Evolutionary conservation across 257 asterid species (phyloP), one percentile per base, ranked within the genome.

Genomic region (Fraxinus excelsior): DNA sequence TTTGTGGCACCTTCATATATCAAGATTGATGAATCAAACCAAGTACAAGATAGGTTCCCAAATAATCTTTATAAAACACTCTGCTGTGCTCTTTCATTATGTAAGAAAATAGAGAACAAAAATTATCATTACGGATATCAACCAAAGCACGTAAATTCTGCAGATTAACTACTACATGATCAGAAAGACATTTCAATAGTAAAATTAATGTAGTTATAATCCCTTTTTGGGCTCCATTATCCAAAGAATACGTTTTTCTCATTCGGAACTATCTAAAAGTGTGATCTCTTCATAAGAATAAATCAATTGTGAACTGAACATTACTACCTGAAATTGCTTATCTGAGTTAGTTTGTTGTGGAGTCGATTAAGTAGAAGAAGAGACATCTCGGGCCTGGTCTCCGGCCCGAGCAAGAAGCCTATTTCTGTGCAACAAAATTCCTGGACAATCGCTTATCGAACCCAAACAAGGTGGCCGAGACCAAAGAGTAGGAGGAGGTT

Each of bases 331-430:
- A 29, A 31, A 82, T 80, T 80, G 88, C 84, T 76, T 70, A 26
- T 78, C 84, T 25, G 86, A 80, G 28, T 81, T 74, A 80, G 28
- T 81, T 74, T 84, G 92, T 14, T 68, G 79, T 73, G 76, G 78
- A 81, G 87, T 81, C 80, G 90, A 81, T 73, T 90, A 79, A 78
- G 86, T 73, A 73, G 87, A 80, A 51, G 90, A 78, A 35, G 84
- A 77, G 70, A 75, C 70, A 56, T 42, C 85, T 7, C 89, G 87
- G 72, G 95, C 91, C 71, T 88, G 83, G 5, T 91, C 92, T 74
- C 91, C 96, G 28, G 96, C 97, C 84, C 94, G 88, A 21, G 84
- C 87, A 74, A 89, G 84, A 76, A 88, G 82, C 80, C 89, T 90
- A 78, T 86, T 84, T 70, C 88, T 84, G 60, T 80, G 85, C 79